phyloP scores from a whole-genome alignment of 345 rosid genomes.

The Dovyalis caffra region DNA sequence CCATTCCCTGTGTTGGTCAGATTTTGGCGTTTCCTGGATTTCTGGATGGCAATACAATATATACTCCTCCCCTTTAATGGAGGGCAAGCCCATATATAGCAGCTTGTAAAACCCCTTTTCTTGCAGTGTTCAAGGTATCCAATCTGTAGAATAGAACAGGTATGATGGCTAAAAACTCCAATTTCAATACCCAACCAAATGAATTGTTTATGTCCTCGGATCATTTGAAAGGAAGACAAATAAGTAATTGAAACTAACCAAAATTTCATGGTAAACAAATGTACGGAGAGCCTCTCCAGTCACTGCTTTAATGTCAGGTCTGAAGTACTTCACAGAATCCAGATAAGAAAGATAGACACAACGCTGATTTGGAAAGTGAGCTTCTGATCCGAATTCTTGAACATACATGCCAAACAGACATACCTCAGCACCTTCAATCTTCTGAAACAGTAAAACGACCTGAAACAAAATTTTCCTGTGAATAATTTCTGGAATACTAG shows the following conservation, averaged over 20 bases:
- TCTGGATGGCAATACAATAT: slow-evolving; percentile 98
- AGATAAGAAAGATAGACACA: slow-evolving; percentile 97
- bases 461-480: slow-evolving; percentile 38
- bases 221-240: not conserved
- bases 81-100: slow-evolving; percentile 99
- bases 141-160: slow-evolving; percentile 52
- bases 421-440: slow-evolving; percentile 99
- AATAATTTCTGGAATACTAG: not conserved
- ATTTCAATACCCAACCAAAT: not conserved
- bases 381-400: slow-evolving; percentile 98
- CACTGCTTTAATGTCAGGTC: slow-evolving; percentile 87
- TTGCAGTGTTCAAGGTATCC: slow-evolving; percentile 99
- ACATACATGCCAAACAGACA: slow-evolving; percentile 99
- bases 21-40: slow-evolving; percentile 98
- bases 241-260: slow-evolving; percentile 41
- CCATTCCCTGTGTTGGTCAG: slow-evolving; percentile 99
- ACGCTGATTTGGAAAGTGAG: slow-evolving; percentile 88
- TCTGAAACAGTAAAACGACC: slow-evolving; percentile 94
- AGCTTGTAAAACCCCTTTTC: slow-evolving; percentile 95
- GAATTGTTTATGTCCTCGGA: not conserved
- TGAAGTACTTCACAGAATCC: slow-evolving; percentile 97
- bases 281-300: slow-evolving; percentile 98
- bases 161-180: slow-evolving; percentile 8
- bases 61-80: slow-evolving; percentile 99
- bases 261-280: slow-evolving; percentile 95